These are phyloP conservation scores for Dendrobium officinale DNA, from an alignment of 106 monocot genomes.

Conservation along the genomic window DNA sequence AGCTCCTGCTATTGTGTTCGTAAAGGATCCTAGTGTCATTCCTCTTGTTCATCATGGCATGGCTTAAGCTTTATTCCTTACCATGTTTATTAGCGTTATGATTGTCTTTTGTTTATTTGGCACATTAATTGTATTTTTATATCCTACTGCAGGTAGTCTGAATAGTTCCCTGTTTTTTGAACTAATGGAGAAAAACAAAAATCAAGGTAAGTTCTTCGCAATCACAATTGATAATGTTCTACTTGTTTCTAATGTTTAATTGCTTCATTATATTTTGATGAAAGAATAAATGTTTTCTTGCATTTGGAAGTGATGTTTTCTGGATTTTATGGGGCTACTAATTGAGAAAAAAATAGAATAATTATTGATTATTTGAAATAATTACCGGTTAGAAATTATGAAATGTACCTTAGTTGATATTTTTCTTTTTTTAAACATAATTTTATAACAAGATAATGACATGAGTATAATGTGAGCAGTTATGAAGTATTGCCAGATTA, in stretches of 20 bases:
- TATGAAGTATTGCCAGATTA: too few species aligned
- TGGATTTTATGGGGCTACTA: too few species aligned
- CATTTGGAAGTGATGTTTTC: not conserved
- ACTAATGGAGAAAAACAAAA: constrained; percentile 72
- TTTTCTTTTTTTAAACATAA: too few species aligned
- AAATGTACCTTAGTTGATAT: not conserved
- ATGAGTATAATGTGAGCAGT: too few species aligned
- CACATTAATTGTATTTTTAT: not conserved
- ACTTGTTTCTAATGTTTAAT: not conserved
- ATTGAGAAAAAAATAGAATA: not conserved
- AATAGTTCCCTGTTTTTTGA: constrained; percentile 47
- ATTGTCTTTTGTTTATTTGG: not conserved
- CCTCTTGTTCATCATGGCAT: constrained; percentile 85
- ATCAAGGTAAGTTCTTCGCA: constrained; percentile 43
- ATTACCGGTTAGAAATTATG: not conserved
- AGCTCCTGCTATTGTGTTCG: constrained; percentile 74
- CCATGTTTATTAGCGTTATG: not conserved
- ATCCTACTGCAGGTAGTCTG: constrained; percentile 43
- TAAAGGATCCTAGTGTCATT: constrained; percentile 62
- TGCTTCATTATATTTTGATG: not conserved
- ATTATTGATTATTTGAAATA: not conserved
- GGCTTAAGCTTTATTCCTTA: constrained; percentile 1
- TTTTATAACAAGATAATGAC: too few species aligned
- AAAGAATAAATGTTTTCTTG: not conserved
- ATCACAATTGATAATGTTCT: not conserved